Evolutionary conservation across 2,329 filamentous ascomycete genomes (phyloP), one percentile per base, ranked within the genome.

Genomic region (Sclerotinia glacialis): DNA sequence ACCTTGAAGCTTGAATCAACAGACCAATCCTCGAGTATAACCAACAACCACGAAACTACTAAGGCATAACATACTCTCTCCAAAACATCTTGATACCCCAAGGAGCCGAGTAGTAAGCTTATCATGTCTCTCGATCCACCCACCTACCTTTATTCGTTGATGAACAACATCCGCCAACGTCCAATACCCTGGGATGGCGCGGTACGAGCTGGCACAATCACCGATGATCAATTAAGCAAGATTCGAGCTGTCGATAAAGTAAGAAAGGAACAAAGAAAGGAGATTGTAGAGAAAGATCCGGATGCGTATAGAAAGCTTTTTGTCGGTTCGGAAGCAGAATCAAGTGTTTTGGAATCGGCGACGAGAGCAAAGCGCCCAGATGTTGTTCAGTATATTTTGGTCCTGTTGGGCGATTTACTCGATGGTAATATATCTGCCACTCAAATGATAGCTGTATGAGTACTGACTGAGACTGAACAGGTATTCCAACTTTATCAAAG

Each of bases 181-280:
- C 93, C 93, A 71, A 97, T 99, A 80, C 93, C 94, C 67, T 99
- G 95, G 95, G 94, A 98, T 80, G 94, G 94, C 75, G 93, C 94
- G 75, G 92, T 96, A 72, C 88, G 95, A 78, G 92, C 92, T 74
- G 92, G 93, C 78, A 95, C 92, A 76, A 91, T 99, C 80, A 96
- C 91, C 67, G 94, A 98, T 73, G 89, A 91, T 73, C 94, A 99
- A 79, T 86, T 97, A 74, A 91, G 90, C 82, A 94, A 93, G 84
- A 97, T 99, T 81, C 93, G 93, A 79, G 92, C 93, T 69, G 92
- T 98, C 74, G 95, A 98, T 79, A 98, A 97, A 81, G 91, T 95
- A 72, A 91, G 93, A 79, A 95, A 92, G 79, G 95, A 98, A 73
- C 90, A 93, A 80, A 87, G 93, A 76, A 89, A 89, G 77, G 87